Evolutionary conservation across 352 stramenopile genomes (phyloP).

Genomic region (Phytophthora crassamura): DNA sequence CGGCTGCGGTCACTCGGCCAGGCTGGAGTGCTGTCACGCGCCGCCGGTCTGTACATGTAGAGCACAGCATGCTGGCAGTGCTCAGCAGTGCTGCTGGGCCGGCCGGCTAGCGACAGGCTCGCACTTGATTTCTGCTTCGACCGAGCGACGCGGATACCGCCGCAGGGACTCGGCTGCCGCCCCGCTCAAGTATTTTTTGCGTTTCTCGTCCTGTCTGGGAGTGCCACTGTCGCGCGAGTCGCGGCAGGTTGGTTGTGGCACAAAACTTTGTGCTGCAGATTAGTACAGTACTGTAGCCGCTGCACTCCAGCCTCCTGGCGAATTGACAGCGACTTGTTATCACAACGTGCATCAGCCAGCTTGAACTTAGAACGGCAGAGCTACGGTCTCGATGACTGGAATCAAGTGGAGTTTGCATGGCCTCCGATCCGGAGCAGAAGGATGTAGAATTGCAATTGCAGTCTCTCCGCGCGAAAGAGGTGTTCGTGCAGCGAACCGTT

Average conservation of each 20-base stretch:
- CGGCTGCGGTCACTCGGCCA: too few species aligned
- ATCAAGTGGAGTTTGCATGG: too few species aligned
- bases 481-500: background rate
- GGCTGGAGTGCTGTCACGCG: too few species aligned
- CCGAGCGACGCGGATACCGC: too few species aligned
- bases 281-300: conserved; percentile 7
- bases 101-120: conserved; percentile 10
- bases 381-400: background rate
- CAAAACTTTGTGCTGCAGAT: conserved; percentile 9
- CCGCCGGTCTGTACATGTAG: too few species aligned
- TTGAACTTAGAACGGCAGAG: conserved; percentile 10
- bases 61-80: too few species aligned
- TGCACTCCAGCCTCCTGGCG: background rate
- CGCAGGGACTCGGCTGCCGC: too few species aligned
- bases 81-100: conserved; percentile 1
- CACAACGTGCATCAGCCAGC: conserved; percentile 12
- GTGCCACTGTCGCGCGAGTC: conserved; percentile 7
- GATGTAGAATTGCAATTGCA: background rate
- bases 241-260: too few species aligned
- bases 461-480: conserved; percentile 4
- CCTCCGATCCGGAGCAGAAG: too few species aligned
- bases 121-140: conserved; percentile 33
- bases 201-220: background rate
- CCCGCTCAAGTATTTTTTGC: background rate
- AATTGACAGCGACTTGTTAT: conserved; percentile 17